Percentiles rank a stretch among this genome's conserved stretches.
Evolutionary conservation across 1,139 yeast species (phyloP).

Genomic region (Schizosaccharomyces versatilis): DNA sequence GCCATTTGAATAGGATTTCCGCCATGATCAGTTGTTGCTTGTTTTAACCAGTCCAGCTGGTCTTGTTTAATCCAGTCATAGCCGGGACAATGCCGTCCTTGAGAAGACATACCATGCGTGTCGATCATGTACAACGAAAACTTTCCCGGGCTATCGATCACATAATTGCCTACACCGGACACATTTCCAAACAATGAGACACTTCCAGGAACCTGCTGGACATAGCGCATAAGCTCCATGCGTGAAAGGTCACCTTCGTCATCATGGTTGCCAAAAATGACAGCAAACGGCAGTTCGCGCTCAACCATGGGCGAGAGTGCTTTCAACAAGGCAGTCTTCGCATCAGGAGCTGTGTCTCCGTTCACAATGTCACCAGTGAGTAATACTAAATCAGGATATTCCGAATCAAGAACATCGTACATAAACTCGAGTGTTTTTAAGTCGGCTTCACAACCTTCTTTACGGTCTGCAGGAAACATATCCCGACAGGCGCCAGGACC

Average conservation of each 20-base stretch:
- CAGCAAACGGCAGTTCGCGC: slow-evolving; percentile 55
- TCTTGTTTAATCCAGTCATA: slow-evolving; percentile 68
- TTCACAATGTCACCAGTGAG: slow-evolving; percentile 71
- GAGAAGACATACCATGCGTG: slow-evolving; percentile 48
- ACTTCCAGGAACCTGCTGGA: background rate
- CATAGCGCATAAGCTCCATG: slow-evolving; percentile 33
- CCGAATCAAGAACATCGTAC: slow-evolving; percentile 40
- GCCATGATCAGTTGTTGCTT: slow-evolving; percentile 18
- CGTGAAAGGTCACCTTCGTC: slow-evolving; percentile 57
- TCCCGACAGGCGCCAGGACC: slow-evolving; percentile 58
- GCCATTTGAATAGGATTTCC: slow-evolving; percentile 48
- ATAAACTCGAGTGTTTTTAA: slow-evolving; percentile 41
- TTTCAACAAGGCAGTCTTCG: slow-evolving; percentile 56
- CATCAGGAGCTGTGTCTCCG: slow-evolving; percentile 50
- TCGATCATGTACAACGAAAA: slow-evolving; percentile 55
- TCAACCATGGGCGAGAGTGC: slow-evolving; percentile 50
- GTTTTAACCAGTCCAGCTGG: slow-evolving; percentile 32
- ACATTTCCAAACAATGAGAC: background rate
- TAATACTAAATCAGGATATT: slow-evolving; percentile 61
- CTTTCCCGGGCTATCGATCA: slow-evolving; percentile 24
- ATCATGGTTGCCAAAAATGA: slow-evolving; percentile 64
- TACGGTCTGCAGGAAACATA: slow-evolving; percentile 31
- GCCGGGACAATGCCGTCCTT: slow-evolving; percentile 46
- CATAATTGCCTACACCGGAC: slow-evolving; percentile 62
- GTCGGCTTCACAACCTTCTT: slow-evolving; percentile 46